Percentiles rank a stretch among this genome's conserved stretches.
These are phyloP conservation scores for Zygoascus meyerae DNA, from an alignment of 1,139 yeast genomes.

Conservation along the genomic window DNA sequence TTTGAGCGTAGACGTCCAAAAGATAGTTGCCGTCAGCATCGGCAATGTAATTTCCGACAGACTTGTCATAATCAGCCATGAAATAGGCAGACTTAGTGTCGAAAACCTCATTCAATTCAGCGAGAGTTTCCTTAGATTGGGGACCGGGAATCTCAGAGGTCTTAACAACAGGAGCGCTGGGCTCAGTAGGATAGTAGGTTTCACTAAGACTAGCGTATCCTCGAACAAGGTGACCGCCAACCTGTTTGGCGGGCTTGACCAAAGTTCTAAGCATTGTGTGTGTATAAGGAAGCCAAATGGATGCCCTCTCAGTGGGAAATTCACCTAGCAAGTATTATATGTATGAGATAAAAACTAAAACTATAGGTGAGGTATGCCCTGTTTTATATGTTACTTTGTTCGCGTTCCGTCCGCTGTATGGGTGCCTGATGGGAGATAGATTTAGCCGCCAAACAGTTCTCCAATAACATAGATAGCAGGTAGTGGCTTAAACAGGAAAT, in stretches of 20 bases:
- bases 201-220: constrained; percentile 29
- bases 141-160: constrained; percentile 60
- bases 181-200: constrained; percentile 52
- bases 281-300: background rate
- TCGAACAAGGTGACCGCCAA: constrained; percentile 8
- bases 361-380: background rate
- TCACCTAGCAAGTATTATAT: no score
- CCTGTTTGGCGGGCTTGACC: background rate
- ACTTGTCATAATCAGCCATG: constrained; percentile 61
- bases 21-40: constrained; percentile 66
- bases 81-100: constrained; percentile 65
- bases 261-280: constrained; percentile 1
- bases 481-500: no score
- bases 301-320: background rate
- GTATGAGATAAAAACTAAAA: background rate
- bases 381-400: background rate
- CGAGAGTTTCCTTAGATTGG: constrained; percentile 42
- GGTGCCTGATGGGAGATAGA: background rate
- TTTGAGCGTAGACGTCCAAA: constrained; percentile 71
- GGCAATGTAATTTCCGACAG: constrained; percentile 62
- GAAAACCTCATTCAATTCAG: constrained; percentile 48
- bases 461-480: no score
- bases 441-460: background rate
- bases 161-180: constrained; percentile 50
- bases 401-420: background rate